Percentiles rank a stretch among this genome's conserved stretches.
These are phyloP conservation scores for Trypanosoma mega DNA, from an alignment of 208 protist genomes.

Conservation along the genomic window DNA sequence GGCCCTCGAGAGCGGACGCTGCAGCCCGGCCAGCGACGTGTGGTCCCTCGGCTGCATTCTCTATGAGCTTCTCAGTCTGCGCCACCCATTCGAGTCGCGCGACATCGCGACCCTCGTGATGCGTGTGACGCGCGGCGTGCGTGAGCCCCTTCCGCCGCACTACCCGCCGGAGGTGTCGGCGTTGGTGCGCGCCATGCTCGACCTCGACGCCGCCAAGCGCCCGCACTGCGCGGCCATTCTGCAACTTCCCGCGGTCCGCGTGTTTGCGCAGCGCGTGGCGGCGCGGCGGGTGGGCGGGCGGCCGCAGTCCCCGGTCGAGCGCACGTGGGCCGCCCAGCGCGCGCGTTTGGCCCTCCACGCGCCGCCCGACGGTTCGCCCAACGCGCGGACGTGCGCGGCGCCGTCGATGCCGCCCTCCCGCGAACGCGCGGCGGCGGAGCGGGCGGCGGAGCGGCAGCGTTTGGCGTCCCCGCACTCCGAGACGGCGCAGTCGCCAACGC, in stretches of 20 bases:
- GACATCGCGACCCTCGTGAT: constrained; percentile 75
- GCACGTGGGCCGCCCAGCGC: constrained; percentile 34
- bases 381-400: too few relatives aligned
- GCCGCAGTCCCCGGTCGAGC: constrained; percentile 29
- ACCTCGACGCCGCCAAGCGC: constrained; percentile 43
- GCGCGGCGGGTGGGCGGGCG: constrained; percentile 28
- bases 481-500: constrained; percentile 6
- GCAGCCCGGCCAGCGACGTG: constrained; percentile 78
- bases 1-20: constrained; percentile 72
- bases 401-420: constrained; percentile 44
- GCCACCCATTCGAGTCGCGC: constrained; percentile 82
- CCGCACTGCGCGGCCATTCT: constrained; percentile 75
- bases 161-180: constrained; percentile 53
- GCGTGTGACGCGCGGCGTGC: constrained; percentile 68
- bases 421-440: too few relatives aligned
- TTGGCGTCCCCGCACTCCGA: constrained; percentile 15
- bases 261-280: constrained; percentile 43
- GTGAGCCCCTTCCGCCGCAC: constrained; percentile 64
- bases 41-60: constrained; percentile 93
- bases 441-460: constrained; percentile 24
- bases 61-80: constrained; percentile 85
- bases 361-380: too few relatives aligned
- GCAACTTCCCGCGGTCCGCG: constrained; percentile 40
- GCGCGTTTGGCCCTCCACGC: constrained; percentile 21
- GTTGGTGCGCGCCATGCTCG: constrained; percentile 65